Evolutionary conservation across 495 filamentous ascomycete species (phyloP).

Genomic region (Ramalina intermedia): DNA sequence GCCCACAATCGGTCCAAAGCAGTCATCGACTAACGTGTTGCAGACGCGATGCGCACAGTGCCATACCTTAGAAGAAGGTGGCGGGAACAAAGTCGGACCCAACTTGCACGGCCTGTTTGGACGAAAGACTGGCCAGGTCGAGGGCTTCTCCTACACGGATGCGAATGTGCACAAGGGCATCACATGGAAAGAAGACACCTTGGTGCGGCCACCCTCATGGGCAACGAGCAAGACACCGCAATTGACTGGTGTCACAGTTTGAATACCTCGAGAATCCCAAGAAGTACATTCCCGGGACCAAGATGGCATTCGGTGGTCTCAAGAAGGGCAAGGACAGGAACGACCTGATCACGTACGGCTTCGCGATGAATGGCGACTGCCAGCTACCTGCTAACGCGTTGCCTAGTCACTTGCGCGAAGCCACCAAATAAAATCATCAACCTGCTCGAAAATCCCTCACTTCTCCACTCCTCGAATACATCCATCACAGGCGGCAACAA

Average conservation of each 20-base stretch:
- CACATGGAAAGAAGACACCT: constrained; percentile 70
- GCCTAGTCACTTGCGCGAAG: constrained; percentile 15
- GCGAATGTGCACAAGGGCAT: constrained; percentile 97
- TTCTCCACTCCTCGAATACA: constrained; percentile 5
- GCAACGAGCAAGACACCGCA: neutral
- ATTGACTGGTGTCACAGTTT: constrained; percentile 32
- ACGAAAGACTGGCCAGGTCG: constrained; percentile 79
- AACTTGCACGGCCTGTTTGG: constrained; percentile 96
- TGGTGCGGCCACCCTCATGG: constrained; percentile 41
- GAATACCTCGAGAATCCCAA: constrained; percentile 86
- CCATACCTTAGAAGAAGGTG: constrained; percentile 78
- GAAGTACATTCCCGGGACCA: constrained; percentile 97
- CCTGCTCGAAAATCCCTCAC: neutral
- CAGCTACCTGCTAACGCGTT: neutral
- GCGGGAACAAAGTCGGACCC: constrained; percentile 95
- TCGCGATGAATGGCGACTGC: too few species aligned
- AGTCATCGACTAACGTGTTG: neutral
- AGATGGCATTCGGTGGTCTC: constrained; percentile 99
- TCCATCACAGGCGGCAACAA: too few species aligned
- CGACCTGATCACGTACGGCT: constrained; percentile 87
- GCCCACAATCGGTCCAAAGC: neutral
- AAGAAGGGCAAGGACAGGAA: constrained; percentile 99
- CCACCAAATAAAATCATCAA: constrained; percentile 15
- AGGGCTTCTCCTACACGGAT: constrained; percentile 95
- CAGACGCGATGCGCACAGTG: constrained; percentile 95